Base-by-base conservation (phyloP, 345 rosid genomes). In the Brassica carinata region DNA sequence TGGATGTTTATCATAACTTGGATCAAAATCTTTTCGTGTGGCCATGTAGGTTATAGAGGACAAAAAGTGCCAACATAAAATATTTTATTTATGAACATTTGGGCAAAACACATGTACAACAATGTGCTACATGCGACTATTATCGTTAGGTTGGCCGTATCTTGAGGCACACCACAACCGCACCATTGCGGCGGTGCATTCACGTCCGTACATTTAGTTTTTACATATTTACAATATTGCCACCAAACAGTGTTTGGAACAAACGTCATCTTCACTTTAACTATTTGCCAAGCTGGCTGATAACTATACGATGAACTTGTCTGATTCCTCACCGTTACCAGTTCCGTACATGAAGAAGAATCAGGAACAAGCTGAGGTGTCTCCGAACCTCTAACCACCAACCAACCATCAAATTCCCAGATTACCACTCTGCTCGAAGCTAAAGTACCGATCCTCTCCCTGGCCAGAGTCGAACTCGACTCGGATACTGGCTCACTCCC, bases 381-480 rank as follows among this genome's bases (percentile, higher is more conserved):
- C 72, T 26, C 72, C 17, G 43, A 71, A 17, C 61, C 38, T 53
- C 81, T 77, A 40, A 71, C 84, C 62, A 40, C 68, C 61, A 57
- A 27, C 84, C 84, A 82, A 7, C 82, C 84, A 45, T 79, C 79
- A 30, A 45, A 40, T 15, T 75, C 72, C 78, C 78, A 75, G 1
- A 75, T 23, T 14, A 34, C 67, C 73, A 19, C 45, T 59, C 67
- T 6, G 68, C 68, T 61, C 36, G 1, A 6, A 1, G 76, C 76
- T 7, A 73, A 62, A 36, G 8, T 10, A 58, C 68, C 23, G 51
- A 73, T 61, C 57, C 57, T 73, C 5, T 13, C 33, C 57, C 68
- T 55, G 64, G 10, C 11, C 40, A 29, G 3, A 48, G 7, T 29
- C 43, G 62, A 51, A 51, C 17, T 15, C 40, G 61, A 7, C 69